phyloP scores from a whole-genome alignment of 768 basidiomycete genomes.

The Trametopsis cervina region DNA sequence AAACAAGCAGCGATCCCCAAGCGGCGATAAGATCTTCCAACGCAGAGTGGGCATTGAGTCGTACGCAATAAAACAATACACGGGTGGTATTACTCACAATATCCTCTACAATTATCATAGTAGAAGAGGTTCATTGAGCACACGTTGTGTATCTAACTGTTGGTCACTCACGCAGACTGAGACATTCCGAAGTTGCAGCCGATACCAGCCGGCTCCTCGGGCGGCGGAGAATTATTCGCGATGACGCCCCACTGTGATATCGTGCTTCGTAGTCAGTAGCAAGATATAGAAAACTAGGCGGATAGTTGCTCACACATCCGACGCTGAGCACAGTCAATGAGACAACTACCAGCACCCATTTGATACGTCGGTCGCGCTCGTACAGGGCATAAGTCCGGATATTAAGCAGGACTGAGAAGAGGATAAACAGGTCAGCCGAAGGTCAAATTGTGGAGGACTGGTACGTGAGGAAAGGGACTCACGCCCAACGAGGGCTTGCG shows the following conservation, averaged over 20 bases:
- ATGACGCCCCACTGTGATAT: neutral
- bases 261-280: no score
- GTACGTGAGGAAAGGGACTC: neutral
- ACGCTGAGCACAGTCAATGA: neutral
- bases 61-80: no score
- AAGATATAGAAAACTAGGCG: neutral
- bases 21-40: slow-evolving; percentile 5
- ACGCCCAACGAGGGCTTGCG: slow-evolving; percentile 4
- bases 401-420: slow-evolving; percentile 6
- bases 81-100: neutral
- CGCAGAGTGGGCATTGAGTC: no score
- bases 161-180: neutral
- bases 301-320: slow-evolving; percentile 2
- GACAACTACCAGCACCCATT: neutral
- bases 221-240: neutral
- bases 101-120: neutral
- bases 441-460: neutral
- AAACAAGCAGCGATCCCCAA: slow-evolving; percentile 1
- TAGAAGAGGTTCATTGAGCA: no score
- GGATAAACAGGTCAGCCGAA: neutral
- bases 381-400: slow-evolving; percentile 12
- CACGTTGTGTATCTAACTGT: no score
- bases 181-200: neutral
- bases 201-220: neutral
- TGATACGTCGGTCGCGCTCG: slow-evolving; percentile 1